Conservation (phyloP, 2,329 filamentous ascomycete species). For the Coniosporium tulheliwenetii region DNA sequence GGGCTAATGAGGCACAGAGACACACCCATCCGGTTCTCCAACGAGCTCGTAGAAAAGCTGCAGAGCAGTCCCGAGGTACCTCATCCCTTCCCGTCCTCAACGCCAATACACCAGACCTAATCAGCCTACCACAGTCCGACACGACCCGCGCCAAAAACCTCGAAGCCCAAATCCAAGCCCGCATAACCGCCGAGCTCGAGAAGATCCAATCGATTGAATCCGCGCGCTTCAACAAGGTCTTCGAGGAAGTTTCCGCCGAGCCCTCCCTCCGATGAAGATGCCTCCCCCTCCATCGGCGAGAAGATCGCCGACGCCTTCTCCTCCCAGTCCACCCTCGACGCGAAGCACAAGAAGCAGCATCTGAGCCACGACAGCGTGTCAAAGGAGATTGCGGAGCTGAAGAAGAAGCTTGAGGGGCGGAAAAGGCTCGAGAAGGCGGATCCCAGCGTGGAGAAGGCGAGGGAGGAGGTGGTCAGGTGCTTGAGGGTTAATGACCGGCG, state of each 20-base stretch:
- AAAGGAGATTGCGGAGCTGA: conserved; percentile 41
- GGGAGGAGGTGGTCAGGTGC: conserved; percentile 63
- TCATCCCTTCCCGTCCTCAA: not conserved
- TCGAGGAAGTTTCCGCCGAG: conserved; percentile 44
- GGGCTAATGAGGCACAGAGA: conserved; percentile 24
- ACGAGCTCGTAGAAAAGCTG: conserved; percentile 66
- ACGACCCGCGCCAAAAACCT: conserved; percentile 66
- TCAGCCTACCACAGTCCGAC: conserved; percentile 50
- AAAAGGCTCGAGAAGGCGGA: conserved; percentile 50
- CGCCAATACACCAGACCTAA: not conserved
- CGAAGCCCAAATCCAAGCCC: conserved; percentile 78
- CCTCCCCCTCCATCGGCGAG: conserved; percentile 13
- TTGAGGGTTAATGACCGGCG: conserved; percentile 70
- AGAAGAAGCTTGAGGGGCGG: conserved; percentile 31
- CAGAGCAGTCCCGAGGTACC: conserved; percentile 75
- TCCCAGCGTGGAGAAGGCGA: conserved; percentile 56
- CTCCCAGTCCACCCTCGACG: conserved; percentile 13
- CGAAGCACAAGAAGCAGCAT: conserved; percentile 26
- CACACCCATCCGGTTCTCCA: conserved; percentile 56
- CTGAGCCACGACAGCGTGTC: conserved; percentile 37
- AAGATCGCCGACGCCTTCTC: conserved; percentile 12
- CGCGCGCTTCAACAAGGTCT: conserved; percentile 51
- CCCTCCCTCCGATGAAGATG: conserved; percentile 19
- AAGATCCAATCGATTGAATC: conserved; percentile 58
- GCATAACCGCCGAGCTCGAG: conserved; percentile 73